Conservation (phyloP, 169 alveolate species). For the Cryptosporidium parvum region DNA sequence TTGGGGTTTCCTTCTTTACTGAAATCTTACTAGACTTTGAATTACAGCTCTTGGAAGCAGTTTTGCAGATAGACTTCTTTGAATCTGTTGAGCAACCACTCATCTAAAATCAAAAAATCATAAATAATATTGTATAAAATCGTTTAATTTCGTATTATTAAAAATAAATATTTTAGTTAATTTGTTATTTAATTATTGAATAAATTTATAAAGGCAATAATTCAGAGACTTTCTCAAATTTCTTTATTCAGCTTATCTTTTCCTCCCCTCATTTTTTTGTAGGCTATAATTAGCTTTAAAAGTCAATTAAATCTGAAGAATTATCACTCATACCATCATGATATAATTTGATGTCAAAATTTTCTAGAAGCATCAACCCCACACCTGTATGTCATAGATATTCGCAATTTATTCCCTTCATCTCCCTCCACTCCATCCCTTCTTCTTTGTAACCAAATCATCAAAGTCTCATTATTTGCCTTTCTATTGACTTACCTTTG, state of each 20-base stretch:
- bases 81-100: slow-evolving; percentile 23
- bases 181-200: background rate
- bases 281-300: background rate
- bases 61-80: slow-evolving; percentile 19
- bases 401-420: background rate
- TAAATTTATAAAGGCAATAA: background rate
- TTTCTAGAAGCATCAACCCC: background rate
- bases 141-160: background rate
- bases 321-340: no score
- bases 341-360: background rate
- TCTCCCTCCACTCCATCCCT: background rate
- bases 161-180: background rate
- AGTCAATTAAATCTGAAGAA: no score
- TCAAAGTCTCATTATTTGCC: background rate
- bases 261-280: background rate
- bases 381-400: background rate
- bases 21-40: slow-evolving; percentile 22
- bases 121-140: background rate
- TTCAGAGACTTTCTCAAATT: background rate
- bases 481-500: slow-evolving; percentile 17
- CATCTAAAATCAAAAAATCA: slow-evolving; percentile 14
- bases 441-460: background rate
- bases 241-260: background rate
- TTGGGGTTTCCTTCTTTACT: slow-evolving; percentile 1
- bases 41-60: slow-evolving; percentile 10